Conservation (phyloP, 495 filamentous ascomycete genomes). For the Daldinia concentrica region DNA sequence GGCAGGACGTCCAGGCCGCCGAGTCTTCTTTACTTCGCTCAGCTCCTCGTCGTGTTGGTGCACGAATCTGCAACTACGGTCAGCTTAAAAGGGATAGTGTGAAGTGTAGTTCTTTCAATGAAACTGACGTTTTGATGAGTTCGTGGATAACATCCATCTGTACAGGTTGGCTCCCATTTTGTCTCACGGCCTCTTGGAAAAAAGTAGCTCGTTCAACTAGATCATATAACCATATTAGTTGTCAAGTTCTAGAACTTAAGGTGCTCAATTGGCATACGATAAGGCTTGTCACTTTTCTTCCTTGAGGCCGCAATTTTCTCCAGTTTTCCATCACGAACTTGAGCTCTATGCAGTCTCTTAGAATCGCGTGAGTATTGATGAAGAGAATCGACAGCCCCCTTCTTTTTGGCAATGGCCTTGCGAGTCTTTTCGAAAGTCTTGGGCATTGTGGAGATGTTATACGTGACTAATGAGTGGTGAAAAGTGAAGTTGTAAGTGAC, state of each 20-base stretch:
- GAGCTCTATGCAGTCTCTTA: slow-evolving; percentile 75
- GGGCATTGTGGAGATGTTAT: slow-evolving; percentile 65
- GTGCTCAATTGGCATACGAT: slow-evolving; percentile 59
- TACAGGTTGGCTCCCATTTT: slow-evolving; percentile 64
- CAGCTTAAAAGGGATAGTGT: not conserved
- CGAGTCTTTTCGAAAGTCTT: slow-evolving; percentile 79
- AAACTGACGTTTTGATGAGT: slow-evolving; percentile 68
- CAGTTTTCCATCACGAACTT: slow-evolving; percentile 78
- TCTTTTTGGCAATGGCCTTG: slow-evolving; percentile 84
- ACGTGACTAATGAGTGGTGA: not conserved
- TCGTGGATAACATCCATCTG: slow-evolving; percentile 65
- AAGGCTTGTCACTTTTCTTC: slow-evolving; percentile 72
- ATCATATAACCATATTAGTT: slow-evolving; percentile 9
- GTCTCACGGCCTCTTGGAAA: slow-evolving; percentile 69
- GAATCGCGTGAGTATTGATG: slow-evolving; percentile 86
- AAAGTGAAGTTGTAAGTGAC: slow-evolving; percentile 18
- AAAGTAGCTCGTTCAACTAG: slow-evolving; percentile 76
- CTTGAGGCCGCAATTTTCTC: slow-evolving; percentile 68
- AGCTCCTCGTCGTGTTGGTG: slow-evolving; percentile 80
- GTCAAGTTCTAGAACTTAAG: not conserved
- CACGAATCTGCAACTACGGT: slow-evolving; percentile 67
- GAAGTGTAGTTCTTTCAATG: not conserved
- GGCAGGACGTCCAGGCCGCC: slow-evolving; percentile 82
- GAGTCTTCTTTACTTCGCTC: slow-evolving; percentile 72
- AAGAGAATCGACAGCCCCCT: slow-evolving; percentile 71